Conservation (phyloP, 306 rosid species). For the Malus domestica region DNA sequence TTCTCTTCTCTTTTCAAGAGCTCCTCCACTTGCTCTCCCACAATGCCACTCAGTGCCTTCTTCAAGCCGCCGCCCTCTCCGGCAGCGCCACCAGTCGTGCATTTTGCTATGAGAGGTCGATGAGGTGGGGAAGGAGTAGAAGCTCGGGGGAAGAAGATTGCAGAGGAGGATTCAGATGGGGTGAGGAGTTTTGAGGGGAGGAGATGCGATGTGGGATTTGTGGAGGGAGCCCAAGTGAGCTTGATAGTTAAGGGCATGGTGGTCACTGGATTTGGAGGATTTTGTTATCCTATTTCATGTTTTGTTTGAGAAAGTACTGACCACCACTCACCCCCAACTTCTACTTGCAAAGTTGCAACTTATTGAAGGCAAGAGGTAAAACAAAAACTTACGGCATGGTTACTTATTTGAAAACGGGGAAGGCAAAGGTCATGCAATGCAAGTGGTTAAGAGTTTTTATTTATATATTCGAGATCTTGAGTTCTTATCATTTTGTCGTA, state of each 20-base stretch:
- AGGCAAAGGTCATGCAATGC: too few relatives aligned
- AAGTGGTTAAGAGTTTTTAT: too few relatives aligned
- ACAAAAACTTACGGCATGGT: too few relatives aligned
- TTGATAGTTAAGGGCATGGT: conserved; percentile 27
- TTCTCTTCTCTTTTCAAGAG: conserved; percentile 59
- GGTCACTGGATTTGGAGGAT: background rate
- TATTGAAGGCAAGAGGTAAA: too few relatives aligned
- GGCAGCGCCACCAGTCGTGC: conserved; percentile 16
- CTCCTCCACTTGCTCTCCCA: conserved; percentile 51
- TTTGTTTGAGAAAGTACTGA: background rate
- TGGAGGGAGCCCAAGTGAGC: conserved; percentile 21
- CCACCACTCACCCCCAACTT: background rate
- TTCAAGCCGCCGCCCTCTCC: conserved; percentile 27
- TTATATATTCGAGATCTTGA: too few relatives aligned
- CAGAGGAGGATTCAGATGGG: background rate
- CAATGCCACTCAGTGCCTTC: conserved; percentile 40
- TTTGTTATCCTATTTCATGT: conserved; percentile 9
- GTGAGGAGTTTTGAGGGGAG: conserved; percentile 11
- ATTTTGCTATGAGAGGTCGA: conserved; percentile 23
- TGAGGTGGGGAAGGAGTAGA: background rate
- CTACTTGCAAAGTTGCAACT: too few relatives aligned
- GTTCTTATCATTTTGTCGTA: too few relatives aligned
- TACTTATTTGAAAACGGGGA: too few relatives aligned
- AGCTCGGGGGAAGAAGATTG: conserved; percentile 10
- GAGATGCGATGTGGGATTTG: conserved; percentile 17